A percentile compares a stretch with the other conserved stretches of the same genome.
phyloP scores from a whole-genome alignment of 805 yeast species.

The Isabelozyma gotoi region DNA sequence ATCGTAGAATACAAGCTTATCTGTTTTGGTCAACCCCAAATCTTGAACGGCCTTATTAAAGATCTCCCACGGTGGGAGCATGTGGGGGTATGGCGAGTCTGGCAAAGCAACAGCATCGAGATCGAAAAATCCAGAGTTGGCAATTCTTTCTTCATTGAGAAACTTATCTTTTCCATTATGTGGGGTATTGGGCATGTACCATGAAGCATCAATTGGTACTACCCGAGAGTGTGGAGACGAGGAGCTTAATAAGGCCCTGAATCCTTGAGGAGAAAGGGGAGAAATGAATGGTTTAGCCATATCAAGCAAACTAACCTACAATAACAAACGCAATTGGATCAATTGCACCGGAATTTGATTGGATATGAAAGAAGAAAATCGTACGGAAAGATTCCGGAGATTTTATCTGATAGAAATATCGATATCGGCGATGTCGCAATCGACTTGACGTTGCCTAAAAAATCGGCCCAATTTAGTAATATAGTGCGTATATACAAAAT shows the following conservation, averaged over 20 bases:
- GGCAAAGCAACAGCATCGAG: conserved; percentile 67
- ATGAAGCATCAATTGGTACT: conserved; percentile 80
- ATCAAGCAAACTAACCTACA: too few relatives aligned
- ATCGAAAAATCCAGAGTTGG: conserved; percentile 72
- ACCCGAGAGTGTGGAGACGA: conserved; percentile 17
- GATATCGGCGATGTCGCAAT: neutral
- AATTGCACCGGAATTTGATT: too few relatives aligned
- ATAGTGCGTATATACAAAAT: neutral
- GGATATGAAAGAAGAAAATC: neutral
- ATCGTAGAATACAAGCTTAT: conserved; percentile 79
- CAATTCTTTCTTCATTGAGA: conserved; percentile 52
- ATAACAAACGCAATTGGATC: too few relatives aligned
- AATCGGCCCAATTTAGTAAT: neutral
- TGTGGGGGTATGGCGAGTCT: conserved; percentile 76
- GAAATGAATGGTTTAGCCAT: neutral
- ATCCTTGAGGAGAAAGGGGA: conserved; percentile 4
- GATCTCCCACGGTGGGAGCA: conserved; percentile 66
- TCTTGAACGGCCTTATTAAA: conserved; percentile 55
- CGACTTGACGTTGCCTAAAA: neutral
- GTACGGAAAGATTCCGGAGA: neutral
- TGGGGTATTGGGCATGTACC: conserved; percentile 84
- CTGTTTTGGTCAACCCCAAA: conserved; percentile 56
- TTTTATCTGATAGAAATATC: neutral
- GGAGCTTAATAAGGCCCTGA: conserved; percentile 6
- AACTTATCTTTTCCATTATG: conserved; percentile 61